phyloP scores from a whole-genome alignment of 345 rosid genomes.

The Eucalyptus grandis region DNA sequence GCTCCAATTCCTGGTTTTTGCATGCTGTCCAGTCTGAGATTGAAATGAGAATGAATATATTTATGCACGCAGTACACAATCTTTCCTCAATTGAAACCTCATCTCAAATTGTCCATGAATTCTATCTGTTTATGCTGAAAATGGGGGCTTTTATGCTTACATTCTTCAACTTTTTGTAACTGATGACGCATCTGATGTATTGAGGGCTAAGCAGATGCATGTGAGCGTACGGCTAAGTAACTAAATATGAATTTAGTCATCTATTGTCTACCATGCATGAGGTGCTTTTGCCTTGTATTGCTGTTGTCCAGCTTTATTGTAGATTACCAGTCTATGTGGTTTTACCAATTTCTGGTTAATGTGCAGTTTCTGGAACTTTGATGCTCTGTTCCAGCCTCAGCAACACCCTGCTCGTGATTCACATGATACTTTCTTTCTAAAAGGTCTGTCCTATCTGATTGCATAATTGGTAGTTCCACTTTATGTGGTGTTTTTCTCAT shows the following conservation, averaged over 20 bases:
- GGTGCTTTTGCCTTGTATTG: not conserved
- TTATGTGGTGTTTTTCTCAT: not conserved
- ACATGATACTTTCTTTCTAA: conserved; percentile 85
- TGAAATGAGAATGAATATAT: not conserved
- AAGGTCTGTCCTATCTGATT: conserved; percentile 30
- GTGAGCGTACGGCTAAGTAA: not conserved
- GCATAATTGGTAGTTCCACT: not conserved
- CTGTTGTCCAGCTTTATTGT: not conserved
- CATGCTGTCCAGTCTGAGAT: not conserved
- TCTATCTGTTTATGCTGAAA: not conserved
- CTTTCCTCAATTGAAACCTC: not conserved
- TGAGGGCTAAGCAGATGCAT: not conserved
- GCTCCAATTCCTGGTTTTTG: not conserved
- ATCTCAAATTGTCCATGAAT: not conserved
- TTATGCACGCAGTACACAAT: not conserved
- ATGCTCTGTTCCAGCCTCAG: conserved; percentile 93
- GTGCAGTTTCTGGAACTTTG: conserved; percentile 96
- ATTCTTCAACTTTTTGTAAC: not conserved
- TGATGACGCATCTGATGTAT: not conserved
- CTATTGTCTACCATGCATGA: not conserved
- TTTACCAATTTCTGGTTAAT: not conserved
- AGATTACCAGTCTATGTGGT: not conserved
- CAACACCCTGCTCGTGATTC: conserved; percentile 99
- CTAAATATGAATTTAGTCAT: not conserved
- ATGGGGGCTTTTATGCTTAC: not conserved